These are phyloP conservation scores for Backusella australiensis DNA, from an alignment of 192 early-diverging fungal genomes.

Conservation along the genomic window DNA sequence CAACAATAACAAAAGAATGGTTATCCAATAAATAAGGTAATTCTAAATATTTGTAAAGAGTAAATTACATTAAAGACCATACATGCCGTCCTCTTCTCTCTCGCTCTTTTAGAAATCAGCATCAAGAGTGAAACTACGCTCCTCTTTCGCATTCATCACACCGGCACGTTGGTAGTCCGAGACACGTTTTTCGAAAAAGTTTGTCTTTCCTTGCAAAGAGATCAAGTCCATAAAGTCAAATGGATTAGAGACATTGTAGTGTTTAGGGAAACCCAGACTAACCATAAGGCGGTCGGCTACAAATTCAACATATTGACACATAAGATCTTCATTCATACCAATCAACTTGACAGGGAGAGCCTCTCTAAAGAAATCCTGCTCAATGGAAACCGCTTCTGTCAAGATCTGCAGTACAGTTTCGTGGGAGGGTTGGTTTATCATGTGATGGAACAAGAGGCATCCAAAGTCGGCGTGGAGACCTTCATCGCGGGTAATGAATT, in stretches of 20 bases:
- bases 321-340: slow-evolving; percentile 91
- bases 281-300: slow-evolving; percentile 92
- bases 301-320: slow-evolving; percentile 97
- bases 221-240: slow-evolving; percentile 99
- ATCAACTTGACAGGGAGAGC: slow-evolving; percentile 86
- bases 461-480: slow-evolving; percentile 96
- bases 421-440: slow-evolving; percentile 68
- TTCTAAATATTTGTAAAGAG: neutral
- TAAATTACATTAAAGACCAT: neutral
- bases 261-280: slow-evolving; percentile 82
- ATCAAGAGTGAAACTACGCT: slow-evolving; percentile 68
- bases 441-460: slow-evolving; percentile 82
- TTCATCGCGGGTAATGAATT: slow-evolving; percentile 96
- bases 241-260: slow-evolving; percentile 83
- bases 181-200: slow-evolving; percentile 96
- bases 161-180: slow-evolving; percentile 92
- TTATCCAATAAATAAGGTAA: too few species aligned
- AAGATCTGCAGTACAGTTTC: slow-evolving; percentile 67
- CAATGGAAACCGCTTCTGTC: slow-evolving; percentile 83
- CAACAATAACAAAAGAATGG: too few species aligned
- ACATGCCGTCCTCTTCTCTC: too few species aligned
- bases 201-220: slow-evolving; percentile 95
- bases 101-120: slow-evolving; percentile 63
- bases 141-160: slow-evolving; percentile 67
- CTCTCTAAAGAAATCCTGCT: slow-evolving; percentile 92